These are phyloP conservation scores for Baorangia bicolor DNA, from an alignment of 768 basidiomycete genomes.

Conservation along the genomic window DNA sequence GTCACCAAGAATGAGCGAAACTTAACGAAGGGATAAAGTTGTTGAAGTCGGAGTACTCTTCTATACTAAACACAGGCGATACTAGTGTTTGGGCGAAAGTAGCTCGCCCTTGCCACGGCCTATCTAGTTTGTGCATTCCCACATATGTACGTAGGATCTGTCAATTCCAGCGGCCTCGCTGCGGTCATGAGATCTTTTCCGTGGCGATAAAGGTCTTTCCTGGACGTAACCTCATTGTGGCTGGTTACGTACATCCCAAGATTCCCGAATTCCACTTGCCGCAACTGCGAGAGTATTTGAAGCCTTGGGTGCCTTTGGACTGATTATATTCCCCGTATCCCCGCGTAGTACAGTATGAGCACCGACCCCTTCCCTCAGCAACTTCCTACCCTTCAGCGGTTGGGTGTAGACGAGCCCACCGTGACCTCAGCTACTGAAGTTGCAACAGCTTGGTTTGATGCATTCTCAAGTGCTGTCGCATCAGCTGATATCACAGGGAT, in stretches of 20 bases:
- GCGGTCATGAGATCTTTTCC: not conserved
- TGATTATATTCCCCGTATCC: not conserved
- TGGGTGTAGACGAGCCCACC: conserved; percentile 25
- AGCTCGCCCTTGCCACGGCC: not conserved
- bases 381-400: conserved; percentile 30
- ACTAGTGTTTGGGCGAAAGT: not conserved
- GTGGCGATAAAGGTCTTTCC: not conserved
- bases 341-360: conserved; percentile 8
- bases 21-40: no score
- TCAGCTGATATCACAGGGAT: conserved; percentile 16
- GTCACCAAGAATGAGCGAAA: no score
- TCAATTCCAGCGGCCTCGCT: not conserved
- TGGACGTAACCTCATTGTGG: not conserved
- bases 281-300: not conserved
- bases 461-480: conserved; percentile 23
- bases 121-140: not conserved
- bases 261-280: not conserved
- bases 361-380: conserved; percentile 23
- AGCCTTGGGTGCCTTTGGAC: not conserved
- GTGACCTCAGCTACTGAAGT: conserved; percentile 18
- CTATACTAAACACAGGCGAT: not conserved
- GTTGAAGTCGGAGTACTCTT: no score
- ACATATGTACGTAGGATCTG: not conserved
- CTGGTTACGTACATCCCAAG: no score
- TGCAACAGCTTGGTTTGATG: conserved; percentile 26